A percentile compares a stretch with the other conserved stretches of the same genome.
phyloP scores from a whole-genome alignment of 257 asterid species.

The Galeopsis tetrahit region DNA sequence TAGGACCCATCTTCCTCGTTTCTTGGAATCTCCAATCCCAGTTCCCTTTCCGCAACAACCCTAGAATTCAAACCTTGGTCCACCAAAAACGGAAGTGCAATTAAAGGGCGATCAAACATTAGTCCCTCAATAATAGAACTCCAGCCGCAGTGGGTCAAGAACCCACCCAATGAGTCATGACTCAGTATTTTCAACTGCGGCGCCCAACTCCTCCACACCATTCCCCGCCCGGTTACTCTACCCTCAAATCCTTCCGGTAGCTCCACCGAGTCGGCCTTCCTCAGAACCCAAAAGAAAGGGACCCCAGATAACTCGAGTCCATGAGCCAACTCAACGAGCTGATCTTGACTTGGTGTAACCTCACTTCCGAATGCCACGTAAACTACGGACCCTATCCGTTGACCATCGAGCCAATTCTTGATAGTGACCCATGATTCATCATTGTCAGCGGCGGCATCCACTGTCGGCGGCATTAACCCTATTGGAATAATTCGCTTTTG shows the following conservation, averaged over 20 bases:
- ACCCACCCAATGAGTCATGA: constrained; percentile 40
- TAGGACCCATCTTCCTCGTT: constrained; percentile 21
- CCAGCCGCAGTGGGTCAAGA: constrained; percentile 58
- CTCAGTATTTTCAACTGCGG: too few relatives aligned
- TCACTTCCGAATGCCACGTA: constrained; percentile 51
- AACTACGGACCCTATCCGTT: constrained; percentile 31
- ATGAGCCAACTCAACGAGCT: too few relatives aligned
- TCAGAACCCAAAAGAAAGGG: constrained; percentile 31
- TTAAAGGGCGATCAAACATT: constrained; percentile 33
- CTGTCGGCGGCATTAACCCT: too few relatives aligned
- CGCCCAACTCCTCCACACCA: too few relatives aligned
- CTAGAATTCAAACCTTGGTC: constrained; percentile 43
- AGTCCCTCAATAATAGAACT: constrained; percentile 46
- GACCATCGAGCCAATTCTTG: constrained; percentile 40
- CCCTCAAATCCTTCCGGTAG: constrained; percentile 16
- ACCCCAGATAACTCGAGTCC: too few relatives aligned
- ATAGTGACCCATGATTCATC: not conserved
- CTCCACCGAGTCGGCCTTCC: constrained; percentile 25
- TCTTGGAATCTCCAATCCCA: constrained; percentile 32
- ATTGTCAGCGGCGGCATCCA: too few relatives aligned
- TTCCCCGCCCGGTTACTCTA: too few relatives aligned
- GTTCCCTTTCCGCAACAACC: constrained; percentile 26
- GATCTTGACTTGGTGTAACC: constrained; percentile 21
- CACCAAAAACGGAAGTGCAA: constrained; percentile 42
- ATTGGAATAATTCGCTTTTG: too few relatives aligned